Percentiles rank a stretch among this genome's conserved stretches.
Evolutionary conservation across 371 early-diverging fungal genomes (phyloP).

Genomic region (Parasitella parasitica): DNA sequence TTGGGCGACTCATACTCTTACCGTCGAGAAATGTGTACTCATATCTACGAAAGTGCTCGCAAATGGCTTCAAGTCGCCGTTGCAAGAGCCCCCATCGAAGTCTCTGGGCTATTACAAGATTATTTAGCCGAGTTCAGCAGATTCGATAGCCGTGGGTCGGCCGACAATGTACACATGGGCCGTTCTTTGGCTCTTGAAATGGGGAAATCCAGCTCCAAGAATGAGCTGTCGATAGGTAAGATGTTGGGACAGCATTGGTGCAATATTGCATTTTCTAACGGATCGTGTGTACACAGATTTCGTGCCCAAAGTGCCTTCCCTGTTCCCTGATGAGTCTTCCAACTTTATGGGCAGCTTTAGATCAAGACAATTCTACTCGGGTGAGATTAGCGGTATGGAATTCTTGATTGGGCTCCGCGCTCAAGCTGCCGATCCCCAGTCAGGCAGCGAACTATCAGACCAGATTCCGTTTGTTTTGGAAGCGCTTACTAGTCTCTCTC

Average conservation of each 20-base stretch:
- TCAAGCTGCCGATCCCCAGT: neutral
- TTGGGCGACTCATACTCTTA: slow-evolving; percentile 78
- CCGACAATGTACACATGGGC: slow-evolving; percentile 66
- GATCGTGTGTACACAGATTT: slow-evolving; percentile 12
- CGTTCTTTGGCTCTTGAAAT: slow-evolving; percentile 73
- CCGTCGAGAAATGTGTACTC: slow-evolving; percentile 67
- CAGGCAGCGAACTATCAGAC: slow-evolving; percentile 18
- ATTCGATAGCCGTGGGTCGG: slow-evolving; percentile 44
- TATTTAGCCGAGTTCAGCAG: slow-evolving; percentile 64
- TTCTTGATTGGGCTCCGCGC: slow-evolving; percentile 21
- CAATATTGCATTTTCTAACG: neutral
- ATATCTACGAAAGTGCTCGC: slow-evolving; percentile 61
- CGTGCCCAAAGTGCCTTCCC: slow-evolving; percentile 45
- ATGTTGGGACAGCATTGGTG: neutral
- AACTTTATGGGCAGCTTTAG: slow-evolving; percentile 63
- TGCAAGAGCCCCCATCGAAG: slow-evolving; percentile 54
- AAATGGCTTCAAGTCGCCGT: slow-evolving; percentile 70
- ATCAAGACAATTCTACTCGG: slow-evolving; percentile 54
- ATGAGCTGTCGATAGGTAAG: slow-evolving; percentile 25
- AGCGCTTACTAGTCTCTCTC: slow-evolving; percentile 30
- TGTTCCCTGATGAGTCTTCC: slow-evolving; percentile 56
- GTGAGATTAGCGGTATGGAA: slow-evolving; percentile 62
- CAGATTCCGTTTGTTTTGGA: slow-evolving; percentile 47
- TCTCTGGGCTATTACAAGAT: slow-evolving; percentile 66
- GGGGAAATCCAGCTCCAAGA: slow-evolving; percentile 55